These are phyloP conservation scores for Ceratocystis lukuohia DNA, from an alignment of 2,329 filamentous ascomycete species.

Conservation along the genomic window DNA sequence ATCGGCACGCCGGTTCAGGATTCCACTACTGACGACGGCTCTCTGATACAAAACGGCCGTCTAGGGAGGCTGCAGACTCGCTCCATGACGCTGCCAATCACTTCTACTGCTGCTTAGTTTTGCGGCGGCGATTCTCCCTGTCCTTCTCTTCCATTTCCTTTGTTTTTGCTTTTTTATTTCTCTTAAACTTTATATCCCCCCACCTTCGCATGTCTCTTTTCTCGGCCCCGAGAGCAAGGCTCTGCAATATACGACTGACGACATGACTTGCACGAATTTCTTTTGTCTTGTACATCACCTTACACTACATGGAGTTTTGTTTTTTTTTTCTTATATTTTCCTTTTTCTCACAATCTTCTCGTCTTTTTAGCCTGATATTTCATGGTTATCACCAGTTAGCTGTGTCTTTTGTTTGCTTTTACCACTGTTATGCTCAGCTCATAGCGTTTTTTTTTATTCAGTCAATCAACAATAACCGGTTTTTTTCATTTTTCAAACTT, in stretches of 20 bases:
- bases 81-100: conserved; percentile 8
- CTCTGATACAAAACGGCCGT: conserved; percentile 10
- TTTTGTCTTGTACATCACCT: conserved; percentile 14
- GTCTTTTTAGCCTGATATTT: conserved; percentile 10
- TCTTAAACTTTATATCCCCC: conserved; percentile 2
- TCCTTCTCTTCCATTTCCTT: not conserved
- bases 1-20: conserved; percentile 17
- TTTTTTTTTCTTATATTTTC: conserved; percentile 2
- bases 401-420: conserved; percentile 4
- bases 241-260: conserved; percentile 16
- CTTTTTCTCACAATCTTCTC: not conserved
- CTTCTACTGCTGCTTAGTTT: not conserved
- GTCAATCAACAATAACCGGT: not conserved
- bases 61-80: conserved; percentile 11
- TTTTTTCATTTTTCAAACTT: not conserved
- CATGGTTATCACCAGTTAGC: conserved; percentile 16
- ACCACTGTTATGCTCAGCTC: conserved; percentile 9
- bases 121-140: not conserved
- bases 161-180: conserved; percentile 1
- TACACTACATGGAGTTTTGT: conserved; percentile 13
- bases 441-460: conserved; percentile 1
- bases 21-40: conserved; percentile 7
- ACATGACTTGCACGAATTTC: conserved; percentile 19
- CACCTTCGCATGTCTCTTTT: not conserved
- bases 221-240: not conserved